phyloP scores from a whole-genome alignment of 345 rosid genomes.

The Populus ilicifolia region DNA sequence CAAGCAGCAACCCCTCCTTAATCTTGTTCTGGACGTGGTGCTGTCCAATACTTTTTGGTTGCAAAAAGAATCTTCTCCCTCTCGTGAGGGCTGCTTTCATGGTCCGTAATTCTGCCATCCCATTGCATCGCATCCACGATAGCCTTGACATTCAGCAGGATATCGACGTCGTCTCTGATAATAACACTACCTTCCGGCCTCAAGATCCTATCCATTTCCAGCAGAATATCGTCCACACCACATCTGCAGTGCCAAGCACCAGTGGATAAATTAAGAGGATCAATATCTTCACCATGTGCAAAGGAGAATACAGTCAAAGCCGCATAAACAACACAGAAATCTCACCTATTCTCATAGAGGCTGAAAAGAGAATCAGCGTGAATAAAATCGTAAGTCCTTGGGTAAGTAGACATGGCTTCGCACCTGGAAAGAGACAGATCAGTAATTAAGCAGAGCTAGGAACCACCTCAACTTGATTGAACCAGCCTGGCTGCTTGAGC shows the following conservation, averaged over 20 bases:
- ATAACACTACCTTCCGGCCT: conserved; percentile 84
- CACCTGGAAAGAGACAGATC: conserved; percentile 34
- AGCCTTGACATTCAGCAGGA: conserved; percentile 55
- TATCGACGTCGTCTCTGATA: conserved; percentile 81
- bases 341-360: conserved; percentile 54
- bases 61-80: conserved; percentile 82
- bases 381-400: conserved; percentile 86
- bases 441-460: neutral
- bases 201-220: conserved; percentile 87
- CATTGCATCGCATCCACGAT: conserved; percentile 65
- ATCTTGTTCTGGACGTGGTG: conserved; percentile 25
- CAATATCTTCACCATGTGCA: neutral
- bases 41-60: conserved; percentile 73
- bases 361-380: conserved; percentile 79
- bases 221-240: conserved; percentile 61
- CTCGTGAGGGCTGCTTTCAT: conserved; percentile 66
- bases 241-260: conserved; percentile 39
- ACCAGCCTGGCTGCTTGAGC: neutral
- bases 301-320: no score
- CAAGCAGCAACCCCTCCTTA: neutral
- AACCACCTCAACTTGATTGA: neutral
- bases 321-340: neutral
- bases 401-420: conserved; percentile 96
- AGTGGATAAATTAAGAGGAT: neutral
- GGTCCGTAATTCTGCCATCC: conserved; percentile 73